Percentiles rank a stretch among this genome's conserved stretches.
Conservation (phyloP, 352 stramenopile genomes). For the Phytophthora vignae region DNA sequence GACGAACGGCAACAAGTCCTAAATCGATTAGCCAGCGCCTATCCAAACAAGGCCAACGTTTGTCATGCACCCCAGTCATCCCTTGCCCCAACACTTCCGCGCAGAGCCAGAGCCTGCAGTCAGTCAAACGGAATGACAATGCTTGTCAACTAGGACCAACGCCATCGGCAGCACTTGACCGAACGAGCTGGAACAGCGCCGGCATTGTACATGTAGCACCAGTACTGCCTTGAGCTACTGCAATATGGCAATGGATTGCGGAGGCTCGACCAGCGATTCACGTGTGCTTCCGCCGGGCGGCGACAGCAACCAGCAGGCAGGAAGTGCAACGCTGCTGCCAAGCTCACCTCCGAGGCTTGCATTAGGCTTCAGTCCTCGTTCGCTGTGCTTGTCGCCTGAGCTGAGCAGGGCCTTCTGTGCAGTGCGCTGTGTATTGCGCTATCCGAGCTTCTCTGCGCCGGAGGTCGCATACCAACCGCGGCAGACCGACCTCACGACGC, state of each 20-base stretch:
- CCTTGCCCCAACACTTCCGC: background rate
- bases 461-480: constrained; percentile 1
- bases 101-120: constrained; percentile 1
- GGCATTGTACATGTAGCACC: background rate
- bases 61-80: background rate
- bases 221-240: too few species aligned
- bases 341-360: too few species aligned
- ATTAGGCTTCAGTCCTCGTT: too few species aligned
- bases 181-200: background rate
- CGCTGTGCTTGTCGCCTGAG: too few species aligned
- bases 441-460: background rate
- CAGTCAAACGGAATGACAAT: too few species aligned
- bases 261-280: background rate
- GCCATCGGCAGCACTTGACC: background rate
- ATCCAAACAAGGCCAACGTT: background rate
- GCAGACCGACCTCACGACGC: too few species aligned
- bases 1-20: background rate
- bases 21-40: background rate
- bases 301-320: constrained; percentile 1
- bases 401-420: too few species aligned
- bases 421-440: too few species aligned
- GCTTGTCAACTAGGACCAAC: too few species aligned
- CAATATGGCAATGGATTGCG: background rate
- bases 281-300: background rate
- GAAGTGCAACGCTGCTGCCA: background rate